Evolutionary conservation across 495 filamentous ascomycete genomes (phyloP).

Genomic region (Parathielavia hyrcaniae): DNA sequence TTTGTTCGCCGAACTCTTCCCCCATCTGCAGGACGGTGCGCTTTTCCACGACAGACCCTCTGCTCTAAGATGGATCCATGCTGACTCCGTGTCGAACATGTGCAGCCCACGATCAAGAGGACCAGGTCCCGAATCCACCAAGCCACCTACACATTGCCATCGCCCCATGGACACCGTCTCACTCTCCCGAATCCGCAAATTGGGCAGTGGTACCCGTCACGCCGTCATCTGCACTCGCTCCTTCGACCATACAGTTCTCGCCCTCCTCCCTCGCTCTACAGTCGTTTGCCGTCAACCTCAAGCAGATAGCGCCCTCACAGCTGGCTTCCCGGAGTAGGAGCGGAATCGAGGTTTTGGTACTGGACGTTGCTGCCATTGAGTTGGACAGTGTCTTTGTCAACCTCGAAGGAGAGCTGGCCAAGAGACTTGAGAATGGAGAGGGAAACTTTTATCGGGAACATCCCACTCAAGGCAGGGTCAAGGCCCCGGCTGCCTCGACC

Average conservation of each 20-base stretch:
- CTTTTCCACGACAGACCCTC: slow-evolving; percentile 3
- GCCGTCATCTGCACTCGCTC: slow-evolving; percentile 51
- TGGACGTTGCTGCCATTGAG: slow-evolving; percentile 72
- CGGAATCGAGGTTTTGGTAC: slow-evolving; percentile 70
- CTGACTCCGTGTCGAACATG: slow-evolving; percentile 19
- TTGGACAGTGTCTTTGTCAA: slow-evolving; percentile 81
- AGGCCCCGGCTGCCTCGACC: slow-evolving; percentile 33
- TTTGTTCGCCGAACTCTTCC: slow-evolving; percentile 76
- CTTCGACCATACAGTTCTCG: slow-evolving; percentile 78
- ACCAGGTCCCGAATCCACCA: slow-evolving; percentile 28
- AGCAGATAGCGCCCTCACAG: slow-evolving; percentile 55
- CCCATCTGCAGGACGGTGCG: slow-evolving; percentile 37
- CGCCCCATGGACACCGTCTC: slow-evolving; percentile 67
- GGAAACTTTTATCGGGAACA: slow-evolving; percentile 51
- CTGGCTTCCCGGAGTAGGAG: slow-evolving; percentile 52
- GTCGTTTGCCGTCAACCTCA: slow-evolving; percentile 60
- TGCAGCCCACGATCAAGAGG: slow-evolving; percentile 22
- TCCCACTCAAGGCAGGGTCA: slow-evolving; percentile 28
- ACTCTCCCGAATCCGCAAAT: slow-evolving; percentile 54
- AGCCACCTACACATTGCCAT: slow-evolving; percentile 64
- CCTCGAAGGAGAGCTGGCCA: slow-evolving; percentile 67
- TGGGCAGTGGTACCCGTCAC: slow-evolving; percentile 86
- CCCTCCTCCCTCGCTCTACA: slow-evolving; percentile 71
- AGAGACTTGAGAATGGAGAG: slow-evolving; percentile 51
- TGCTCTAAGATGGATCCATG: not conserved